A percentile compares a stretch with the other conserved stretches of the same genome.
These are phyloP conservation scores for Silene conica DNA, from an alignment of 148 eudicot genomes.

Conservation along the genomic window DNA sequence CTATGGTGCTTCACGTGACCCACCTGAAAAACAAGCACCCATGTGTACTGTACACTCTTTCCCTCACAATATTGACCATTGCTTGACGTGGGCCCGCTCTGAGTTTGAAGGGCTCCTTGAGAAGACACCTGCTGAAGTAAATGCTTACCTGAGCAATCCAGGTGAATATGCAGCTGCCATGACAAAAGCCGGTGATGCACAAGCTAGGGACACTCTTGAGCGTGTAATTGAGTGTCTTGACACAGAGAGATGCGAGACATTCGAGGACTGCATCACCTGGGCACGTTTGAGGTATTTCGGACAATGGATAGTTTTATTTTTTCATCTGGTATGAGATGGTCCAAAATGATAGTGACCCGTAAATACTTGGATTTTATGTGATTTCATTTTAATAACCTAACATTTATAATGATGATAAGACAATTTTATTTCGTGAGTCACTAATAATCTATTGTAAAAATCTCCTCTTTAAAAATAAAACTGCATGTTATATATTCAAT, in stretches of 20 bases:
- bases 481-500: neutral
- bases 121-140: slow-evolving; percentile 83
- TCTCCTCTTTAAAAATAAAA: neutral
- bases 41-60: slow-evolving; percentile 84
- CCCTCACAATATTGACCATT: slow-evolving; percentile 84
- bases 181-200: slow-evolving; percentile 76
- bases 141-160: slow-evolving; percentile 57
- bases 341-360: neutral
- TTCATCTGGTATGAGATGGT: neutral
- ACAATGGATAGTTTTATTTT: neutral
- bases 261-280: slow-evolving; percentile 73
- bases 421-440: neutral
- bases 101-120: slow-evolving; percentile 78
- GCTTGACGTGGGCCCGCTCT: slow-evolving; percentile 80
- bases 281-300: slow-evolving; percentile 54
- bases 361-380: neutral
- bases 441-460: too few species aligned
- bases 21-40: slow-evolving; percentile 82
- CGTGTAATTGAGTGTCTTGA: slow-evolving; percentile 68
- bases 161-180: slow-evolving; percentile 55
- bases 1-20: slow-evolving; percentile 79
- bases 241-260: slow-evolving; percentile 55
- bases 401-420: neutral
- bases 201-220: slow-evolving; percentile 66
- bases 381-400: too few species aligned